Conservation (phyloP, 805 yeast species). For the Ogataea wickerhamii region DNA sequence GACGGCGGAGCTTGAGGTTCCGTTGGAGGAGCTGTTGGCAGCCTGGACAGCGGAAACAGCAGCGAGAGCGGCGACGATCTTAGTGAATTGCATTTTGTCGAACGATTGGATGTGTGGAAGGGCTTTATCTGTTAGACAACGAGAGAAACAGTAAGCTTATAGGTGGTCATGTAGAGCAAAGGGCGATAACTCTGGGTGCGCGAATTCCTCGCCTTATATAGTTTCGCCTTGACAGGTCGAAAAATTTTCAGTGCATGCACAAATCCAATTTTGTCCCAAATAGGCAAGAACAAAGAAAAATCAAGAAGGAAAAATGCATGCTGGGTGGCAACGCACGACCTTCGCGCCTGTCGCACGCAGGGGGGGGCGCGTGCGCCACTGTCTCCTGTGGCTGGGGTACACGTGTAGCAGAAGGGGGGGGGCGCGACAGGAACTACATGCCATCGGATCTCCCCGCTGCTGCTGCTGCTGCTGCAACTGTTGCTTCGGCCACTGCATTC, state of each 20-base stretch:
- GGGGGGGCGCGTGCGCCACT: too few relatives aligned
- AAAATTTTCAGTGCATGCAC: constrained; percentile 1
- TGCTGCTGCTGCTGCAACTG: too few relatives aligned
- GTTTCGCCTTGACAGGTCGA: constrained; percentile 1
- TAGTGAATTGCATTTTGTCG: constrained; percentile 65
- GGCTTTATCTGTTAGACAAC: too few relatives aligned
- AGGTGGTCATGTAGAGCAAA: too few relatives aligned
- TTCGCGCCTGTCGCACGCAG: neutral
- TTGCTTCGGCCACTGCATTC: too few relatives aligned
- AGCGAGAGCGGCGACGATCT: constrained; percentile 65
- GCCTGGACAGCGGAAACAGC: constrained; percentile 69
- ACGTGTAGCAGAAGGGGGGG: too few relatives aligned
- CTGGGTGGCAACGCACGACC: neutral
- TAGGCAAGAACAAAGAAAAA: neutral
- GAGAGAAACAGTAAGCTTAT: too few relatives aligned
- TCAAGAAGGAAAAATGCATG: neutral
- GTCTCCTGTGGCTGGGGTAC: too few relatives aligned
- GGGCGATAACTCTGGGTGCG: too few relatives aligned
- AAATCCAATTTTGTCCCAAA: constrained; percentile 1
- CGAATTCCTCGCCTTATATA: constrained; percentile 1
- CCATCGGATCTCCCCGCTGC: too few relatives aligned
- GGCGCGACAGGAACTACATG: too few relatives aligned
- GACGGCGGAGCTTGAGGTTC: constrained; percentile 34
- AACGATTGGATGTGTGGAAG: too few relatives aligned
- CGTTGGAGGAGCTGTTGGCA: constrained; percentile 44